Evolutionary conservation across 2,329 filamentous ascomycete species (phyloP).

Genomic region (Fusarium nisikadoi): DNA sequence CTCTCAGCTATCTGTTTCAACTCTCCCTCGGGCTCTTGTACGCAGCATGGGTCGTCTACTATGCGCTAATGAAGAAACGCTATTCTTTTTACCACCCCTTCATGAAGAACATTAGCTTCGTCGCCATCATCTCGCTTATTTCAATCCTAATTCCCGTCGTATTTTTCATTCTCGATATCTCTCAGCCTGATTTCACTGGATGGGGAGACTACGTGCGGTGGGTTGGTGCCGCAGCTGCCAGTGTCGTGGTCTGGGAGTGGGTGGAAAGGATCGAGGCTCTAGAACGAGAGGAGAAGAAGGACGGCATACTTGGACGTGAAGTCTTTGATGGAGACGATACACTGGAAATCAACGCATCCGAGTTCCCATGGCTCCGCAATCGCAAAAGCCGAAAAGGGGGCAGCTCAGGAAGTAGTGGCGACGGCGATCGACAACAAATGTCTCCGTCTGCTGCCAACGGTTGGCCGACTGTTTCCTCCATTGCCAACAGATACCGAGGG

Average conservation of each 20-base stretch:
- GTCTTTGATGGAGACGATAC: slow-evolving; percentile 96
- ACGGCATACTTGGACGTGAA: slow-evolving; percentile 89
- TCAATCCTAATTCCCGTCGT: slow-evolving; percentile 90
- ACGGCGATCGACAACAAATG: slow-evolving; percentile 26
- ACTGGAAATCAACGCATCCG: slow-evolving; percentile 71
- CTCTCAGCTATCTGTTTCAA: slow-evolving; percentile 90
- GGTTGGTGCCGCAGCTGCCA: slow-evolving; percentile 94
- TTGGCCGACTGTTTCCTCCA: slow-evolving; percentile 45
- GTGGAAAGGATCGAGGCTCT: slow-evolving; percentile 93
- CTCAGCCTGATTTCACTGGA: slow-evolving; percentile 83
- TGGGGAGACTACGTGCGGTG: slow-evolving; percentile 97
- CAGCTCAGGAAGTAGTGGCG: slow-evolving; percentile 14
- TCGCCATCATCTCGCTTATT: slow-evolving; percentile 80
- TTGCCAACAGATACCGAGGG: slow-evolving; percentile 43
- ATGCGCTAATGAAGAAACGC: slow-evolving; percentile 88
- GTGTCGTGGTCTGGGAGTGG: slow-evolving; percentile 99
- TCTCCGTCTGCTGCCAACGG: slow-evolving; percentile 35
- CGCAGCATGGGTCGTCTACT: slow-evolving; percentile 94
- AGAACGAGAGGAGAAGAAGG: slow-evolving; percentile 92
- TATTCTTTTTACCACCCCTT: slow-evolving; percentile 91
- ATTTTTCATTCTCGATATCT: slow-evolving; percentile 93
- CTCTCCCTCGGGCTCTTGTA: slow-evolving; percentile 87
- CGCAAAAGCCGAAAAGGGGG: slow-evolving; percentile 50
- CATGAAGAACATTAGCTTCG: slow-evolving; percentile 88
- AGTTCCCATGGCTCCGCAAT: slow-evolving; percentile 59